These are phyloP conservation scores for Juglanconis juglandina DNA, from an alignment of 2,329 filamentous ascomycete genomes.

Conservation along the genomic window DNA sequence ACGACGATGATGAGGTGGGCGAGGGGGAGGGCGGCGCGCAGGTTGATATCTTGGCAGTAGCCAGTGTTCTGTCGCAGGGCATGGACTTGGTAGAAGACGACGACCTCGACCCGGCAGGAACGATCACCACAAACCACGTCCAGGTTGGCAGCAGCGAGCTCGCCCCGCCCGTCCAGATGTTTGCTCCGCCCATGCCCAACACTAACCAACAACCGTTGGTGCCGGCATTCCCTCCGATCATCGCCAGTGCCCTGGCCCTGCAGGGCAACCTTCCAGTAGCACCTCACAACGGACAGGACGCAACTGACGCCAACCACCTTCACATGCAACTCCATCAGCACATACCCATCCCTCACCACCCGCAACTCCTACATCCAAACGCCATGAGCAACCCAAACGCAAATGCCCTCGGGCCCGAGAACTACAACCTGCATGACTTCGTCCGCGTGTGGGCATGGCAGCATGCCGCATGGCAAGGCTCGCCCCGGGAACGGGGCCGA, in stretches of 20 bases:
- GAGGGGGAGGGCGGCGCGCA: conserved; percentile 23
- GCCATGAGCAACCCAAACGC: conserved; percentile 31
- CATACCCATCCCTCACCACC: background rate
- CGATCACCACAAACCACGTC: background rate
- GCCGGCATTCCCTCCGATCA: background rate
- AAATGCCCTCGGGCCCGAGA: conserved; percentile 43
- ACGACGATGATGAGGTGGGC: conserved; percentile 25
- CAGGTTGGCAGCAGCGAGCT: background rate
- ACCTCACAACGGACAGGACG: background rate
- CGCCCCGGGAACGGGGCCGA: conserved; percentile 26
- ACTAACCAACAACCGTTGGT: background rate
- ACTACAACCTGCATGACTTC: conserved; percentile 48
- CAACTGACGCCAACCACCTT: conserved; percentile 3
- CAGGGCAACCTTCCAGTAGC: background rate
- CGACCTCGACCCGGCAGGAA: conserved; percentile 7
- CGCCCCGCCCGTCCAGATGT: background rate
- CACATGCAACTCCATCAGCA: background rate
- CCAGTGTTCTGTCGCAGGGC: conserved; percentile 21
- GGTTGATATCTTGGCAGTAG: conserved; percentile 20
- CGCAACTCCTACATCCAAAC: conserved; percentile 24
- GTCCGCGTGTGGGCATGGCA: conserved; percentile 46
- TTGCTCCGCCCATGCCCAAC: background rate
- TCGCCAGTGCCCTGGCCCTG: background rate
- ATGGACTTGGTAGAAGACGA: conserved; percentile 21
- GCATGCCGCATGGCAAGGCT: conserved; percentile 23